phyloP scores from a whole-genome alignment of 176 grass and related monocot species.

The Oryza glaberrima region DNA sequence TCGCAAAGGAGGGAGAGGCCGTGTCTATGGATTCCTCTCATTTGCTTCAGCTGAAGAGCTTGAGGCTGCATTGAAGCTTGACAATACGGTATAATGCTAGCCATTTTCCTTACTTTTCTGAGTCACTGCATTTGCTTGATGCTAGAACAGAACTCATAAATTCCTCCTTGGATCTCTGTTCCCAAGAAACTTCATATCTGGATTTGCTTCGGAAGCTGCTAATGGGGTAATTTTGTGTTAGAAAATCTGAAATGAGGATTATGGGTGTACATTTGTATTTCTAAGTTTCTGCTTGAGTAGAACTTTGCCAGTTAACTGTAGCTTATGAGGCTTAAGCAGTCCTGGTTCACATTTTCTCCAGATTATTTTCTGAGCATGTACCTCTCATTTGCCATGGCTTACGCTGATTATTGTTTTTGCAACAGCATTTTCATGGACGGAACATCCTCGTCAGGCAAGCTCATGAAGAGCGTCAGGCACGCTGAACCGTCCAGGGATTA shows the following conservation, averaged over 20 bases:
- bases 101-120: slow-evolving; percentile 16
- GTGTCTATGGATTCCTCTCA: slow-evolving; percentile 71
- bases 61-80: slow-evolving; percentile 48
- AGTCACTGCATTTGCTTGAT: not conserved
- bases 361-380: not conserved
- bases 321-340: not conserved
- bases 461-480: slow-evolving; percentile 37
- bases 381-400: not conserved
- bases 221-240: not conserved
- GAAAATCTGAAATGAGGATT: not conserved
- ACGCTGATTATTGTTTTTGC: slow-evolving; percentile 17
- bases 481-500: not conserved
- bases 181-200: not conserved
- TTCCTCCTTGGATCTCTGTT: not conserved
- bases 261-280: not conserved
- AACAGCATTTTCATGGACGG: slow-evolving; percentile 70
- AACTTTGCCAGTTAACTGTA: not conserved
- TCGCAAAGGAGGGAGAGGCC: slow-evolving; percentile 68
- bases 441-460: slow-evolving; percentile 63
- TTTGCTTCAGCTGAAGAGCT: slow-evolving; percentile 67
- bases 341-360: not conserved
- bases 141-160: not conserved
- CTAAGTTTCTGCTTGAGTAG: not conserved
- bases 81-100: slow-evolving; percentile 50
- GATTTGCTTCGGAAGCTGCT: not conserved